These are phyloP conservation scores for Poronia punctata DNA, from an alignment of 495 filamentous ascomycete genomes.

Conservation along the genomic window DNA sequence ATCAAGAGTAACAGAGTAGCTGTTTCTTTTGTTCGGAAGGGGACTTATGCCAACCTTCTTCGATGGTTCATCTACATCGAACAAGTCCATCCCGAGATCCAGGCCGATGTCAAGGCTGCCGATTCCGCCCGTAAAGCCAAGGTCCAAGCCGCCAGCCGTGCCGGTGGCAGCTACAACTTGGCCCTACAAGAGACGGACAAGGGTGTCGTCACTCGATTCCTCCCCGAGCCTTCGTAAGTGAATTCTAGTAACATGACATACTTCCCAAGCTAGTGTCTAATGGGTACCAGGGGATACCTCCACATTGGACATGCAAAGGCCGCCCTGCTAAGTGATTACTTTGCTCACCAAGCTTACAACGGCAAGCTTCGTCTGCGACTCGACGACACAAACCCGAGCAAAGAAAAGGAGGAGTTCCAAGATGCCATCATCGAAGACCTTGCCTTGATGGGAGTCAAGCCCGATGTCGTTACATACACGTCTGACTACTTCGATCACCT, in stretches of 20 bases:
- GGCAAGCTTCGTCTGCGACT: conserved; percentile 78
- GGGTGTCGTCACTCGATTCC: conserved; percentile 89
- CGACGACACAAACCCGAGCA: conserved; percentile 89
- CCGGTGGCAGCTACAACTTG: conserved; percentile 85
- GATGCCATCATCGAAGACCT: conserved; percentile 84
- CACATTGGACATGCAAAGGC: conserved; percentile 95
- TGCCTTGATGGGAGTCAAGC: conserved; percentile 75
- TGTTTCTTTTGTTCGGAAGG: conserved; percentile 70
- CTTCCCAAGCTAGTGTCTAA: conserved; percentile 11
- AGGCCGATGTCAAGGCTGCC: conserved; percentile 46
- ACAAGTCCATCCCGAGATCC: conserved; percentile 64
- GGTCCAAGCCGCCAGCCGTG: conserved; percentile 67
- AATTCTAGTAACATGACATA: too few species aligned
- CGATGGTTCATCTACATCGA: conserved; percentile 90
- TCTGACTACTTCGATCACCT: conserved; percentile 89
- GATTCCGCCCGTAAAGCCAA: conserved; percentile 61
- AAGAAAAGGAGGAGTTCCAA: conserved; percentile 89
- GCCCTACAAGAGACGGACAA: conserved; percentile 80
- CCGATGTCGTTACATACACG: conserved; percentile 71
- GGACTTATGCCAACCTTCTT: conserved; percentile 65
- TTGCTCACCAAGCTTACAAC: conserved; percentile 81
- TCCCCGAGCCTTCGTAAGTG: conserved; percentile 86
- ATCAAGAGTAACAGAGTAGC: conserved; percentile 84
- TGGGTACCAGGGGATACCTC: conserved; percentile 58
- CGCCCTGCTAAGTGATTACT: conserved; percentile 87